Base-by-base conservation (phyloP, 768 basidiomycete species). In the Tylopilus plumbeoviolaceoides region DNA sequence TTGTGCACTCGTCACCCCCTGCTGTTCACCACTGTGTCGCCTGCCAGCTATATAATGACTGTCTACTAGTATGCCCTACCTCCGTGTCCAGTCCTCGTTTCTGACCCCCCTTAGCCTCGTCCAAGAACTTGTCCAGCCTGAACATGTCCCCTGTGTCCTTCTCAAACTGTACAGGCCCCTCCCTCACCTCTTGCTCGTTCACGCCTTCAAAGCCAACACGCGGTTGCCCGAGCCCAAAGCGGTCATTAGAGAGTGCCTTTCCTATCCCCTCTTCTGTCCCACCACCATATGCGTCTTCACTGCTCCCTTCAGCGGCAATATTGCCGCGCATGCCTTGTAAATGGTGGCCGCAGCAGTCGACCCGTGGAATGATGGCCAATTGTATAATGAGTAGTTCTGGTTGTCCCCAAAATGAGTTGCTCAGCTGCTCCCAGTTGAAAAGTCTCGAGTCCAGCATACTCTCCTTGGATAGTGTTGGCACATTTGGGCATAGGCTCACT, bases 301-400 rank as follows among this genome's bases (percentile, higher is more conserved):
- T 89, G 28, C 85, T 90, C 47, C 66, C 66, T 50, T 67, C 66
- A 57, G 89, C 85, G 5, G 78, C 65, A 53, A 92, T 89, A 59
- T 91, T 89, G 0, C 95, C 94, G 25, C 87, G 80, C 5, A n/a
- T n/a, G 95, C 91, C 70, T 95, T 95, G 79, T 99, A 99, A 61
- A 99, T 99, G n/a, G 97, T 95, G 17, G 95, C 93, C 0, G 91
- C 94, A n/a, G 95, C 95, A 5, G 88, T 85, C 3, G 95, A 95
- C 1, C 97, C 95, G 62, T 93, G 89, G 82, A 99, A 99, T 46
- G 98, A 75, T 4, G 95, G 94, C 45, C 84, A 82, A 68, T 99
- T 97, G 72, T 98, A 98, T 27, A 99, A 72, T 61, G 85, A 90
- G 72, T 98, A 98, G n/a, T 82, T 78, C 48, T 98, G 97, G 31